Evolutionary conservation across 306 rosid species (phyloP).

Genomic region (Pyrus communis): DNA sequence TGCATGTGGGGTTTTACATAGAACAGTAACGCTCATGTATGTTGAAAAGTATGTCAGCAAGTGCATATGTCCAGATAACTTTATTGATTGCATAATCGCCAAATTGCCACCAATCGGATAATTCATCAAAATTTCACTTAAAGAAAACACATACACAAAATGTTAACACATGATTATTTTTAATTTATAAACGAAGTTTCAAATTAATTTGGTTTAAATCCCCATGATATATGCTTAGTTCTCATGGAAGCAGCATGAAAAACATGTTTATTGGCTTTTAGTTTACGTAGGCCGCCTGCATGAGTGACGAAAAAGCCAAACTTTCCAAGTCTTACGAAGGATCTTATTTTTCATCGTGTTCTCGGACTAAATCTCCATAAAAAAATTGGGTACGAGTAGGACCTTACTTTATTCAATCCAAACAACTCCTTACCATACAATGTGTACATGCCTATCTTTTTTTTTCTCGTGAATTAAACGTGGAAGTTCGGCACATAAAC

Average conservation of each 20-base stretch:
- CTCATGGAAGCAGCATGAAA: neutral
- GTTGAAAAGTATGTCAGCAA: too few species aligned
- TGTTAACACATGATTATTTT: too few species aligned
- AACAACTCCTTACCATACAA: neutral
- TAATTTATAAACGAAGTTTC: too few species aligned
- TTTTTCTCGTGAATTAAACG: neutral
- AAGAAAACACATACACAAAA: too few species aligned
- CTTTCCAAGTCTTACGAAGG: conserved; percentile 3
- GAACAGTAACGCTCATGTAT: too few species aligned
- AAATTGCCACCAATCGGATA: too few species aligned
- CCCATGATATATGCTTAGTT: neutral
- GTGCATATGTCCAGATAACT: too few species aligned
- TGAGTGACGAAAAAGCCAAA: conserved; percentile 25
- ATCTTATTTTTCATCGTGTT: neutral
- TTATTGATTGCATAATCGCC: too few species aligned
- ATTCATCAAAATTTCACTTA: too few species aligned
- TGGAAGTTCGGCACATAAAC: neutral
- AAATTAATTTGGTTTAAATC: too few species aligned
- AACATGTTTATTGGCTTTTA: neutral
- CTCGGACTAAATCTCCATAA: neutral
- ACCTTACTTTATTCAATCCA: neutral
- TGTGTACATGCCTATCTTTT: neutral
- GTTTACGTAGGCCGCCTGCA: conserved; percentile 2
- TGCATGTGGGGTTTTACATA: too few species aligned
- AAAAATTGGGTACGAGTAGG: neutral